Conservation (phyloP, 2,329 filamentous ascomycete genomes). For the Lizonia empirigonia region DNA sequence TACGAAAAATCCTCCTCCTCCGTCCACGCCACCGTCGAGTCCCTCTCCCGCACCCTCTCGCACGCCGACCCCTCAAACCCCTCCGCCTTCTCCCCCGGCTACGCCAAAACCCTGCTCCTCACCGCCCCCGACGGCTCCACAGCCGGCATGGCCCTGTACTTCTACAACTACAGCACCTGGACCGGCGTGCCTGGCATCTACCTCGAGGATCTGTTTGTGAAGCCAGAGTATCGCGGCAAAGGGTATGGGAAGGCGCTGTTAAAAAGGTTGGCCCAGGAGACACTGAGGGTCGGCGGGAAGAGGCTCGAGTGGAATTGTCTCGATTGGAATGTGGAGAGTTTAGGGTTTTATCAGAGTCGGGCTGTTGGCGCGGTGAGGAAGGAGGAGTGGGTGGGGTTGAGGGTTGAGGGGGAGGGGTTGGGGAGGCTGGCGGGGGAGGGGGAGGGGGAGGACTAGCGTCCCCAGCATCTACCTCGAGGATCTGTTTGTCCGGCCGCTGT, state of each 20-base stretch:
- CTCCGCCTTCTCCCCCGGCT: constrained; percentile 59
- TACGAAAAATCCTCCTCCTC: constrained; percentile 79
- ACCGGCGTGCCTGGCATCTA: constrained; percentile 85
- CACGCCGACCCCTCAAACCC: constrained; percentile 63
- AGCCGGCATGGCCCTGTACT: constrained; percentile 87
- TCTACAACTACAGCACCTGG: constrained; percentile 97
- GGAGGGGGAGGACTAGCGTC: constrained; percentile 75
- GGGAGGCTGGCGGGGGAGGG: constrained; percentile 58
- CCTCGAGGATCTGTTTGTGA: constrained; percentile 90
- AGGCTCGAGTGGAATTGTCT: constrained; percentile 89
- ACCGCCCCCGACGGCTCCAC: constrained; percentile 50
- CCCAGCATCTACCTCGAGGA: constrained; percentile 94
- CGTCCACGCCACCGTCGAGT: constrained; percentile 79
- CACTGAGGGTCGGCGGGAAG: constrained; percentile 71
- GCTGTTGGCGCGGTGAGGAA: constrained; percentile 66
- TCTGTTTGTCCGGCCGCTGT: constrained; percentile 75
- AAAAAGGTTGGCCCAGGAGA: constrained; percentile 77
- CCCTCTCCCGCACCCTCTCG: constrained; percentile 75
- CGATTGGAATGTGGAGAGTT: constrained; percentile 90
- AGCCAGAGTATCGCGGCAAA: constrained; percentile 69
- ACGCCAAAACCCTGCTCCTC: constrained; percentile 77
- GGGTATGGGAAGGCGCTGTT: constrained; percentile 83
- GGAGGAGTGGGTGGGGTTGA: constrained; percentile 76
- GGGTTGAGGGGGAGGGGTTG: constrained; percentile 71
- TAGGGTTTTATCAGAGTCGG: constrained; percentile 73